These are phyloP conservation scores for Phytophthora capsici DNA, from an alignment of 352 stramenopile species.

Conservation along the genomic window DNA sequence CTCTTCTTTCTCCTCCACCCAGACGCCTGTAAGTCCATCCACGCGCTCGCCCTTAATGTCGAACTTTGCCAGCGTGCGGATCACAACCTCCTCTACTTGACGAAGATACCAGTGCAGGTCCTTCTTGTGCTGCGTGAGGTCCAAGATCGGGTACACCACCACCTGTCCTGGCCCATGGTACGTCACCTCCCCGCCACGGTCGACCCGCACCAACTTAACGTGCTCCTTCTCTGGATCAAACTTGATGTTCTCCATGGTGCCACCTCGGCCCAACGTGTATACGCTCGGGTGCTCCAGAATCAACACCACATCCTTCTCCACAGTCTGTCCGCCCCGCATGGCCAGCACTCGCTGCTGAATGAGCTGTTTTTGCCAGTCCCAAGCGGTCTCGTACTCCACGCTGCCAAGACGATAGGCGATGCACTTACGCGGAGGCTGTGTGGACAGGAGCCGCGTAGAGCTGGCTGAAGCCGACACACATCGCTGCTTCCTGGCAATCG, in stretches of 20 bases:
- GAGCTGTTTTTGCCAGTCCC: constrained; percentile 89
- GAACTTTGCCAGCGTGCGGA: constrained; percentile 89
- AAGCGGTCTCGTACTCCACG: constrained; percentile 87
- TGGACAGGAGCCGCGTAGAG: constrained; percentile 12
- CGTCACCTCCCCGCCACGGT: constrained; percentile 99
- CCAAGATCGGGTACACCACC: constrained; percentile 97
- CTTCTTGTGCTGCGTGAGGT: constrained; percentile 94
- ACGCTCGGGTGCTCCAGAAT: constrained; percentile 92
- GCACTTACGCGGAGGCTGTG: constrained; percentile 52
- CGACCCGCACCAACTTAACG: constrained; percentile 94
- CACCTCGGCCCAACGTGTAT: constrained; percentile 97
- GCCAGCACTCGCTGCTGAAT: constrained; percentile 78
- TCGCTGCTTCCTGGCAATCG: constrained; percentile 8
- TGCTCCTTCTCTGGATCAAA: constrained; percentile 71
- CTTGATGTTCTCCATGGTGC: constrained; percentile 90
- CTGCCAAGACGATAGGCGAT: constrained; percentile 69
- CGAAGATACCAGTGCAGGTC: constrained; percentile 98
- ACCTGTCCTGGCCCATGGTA: constrained; percentile 98
- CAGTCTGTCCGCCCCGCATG: constrained; percentile 42
- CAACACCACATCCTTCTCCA: constrained; percentile 64
- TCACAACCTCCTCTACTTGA: constrained; percentile 96
- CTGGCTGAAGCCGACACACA: not conserved
- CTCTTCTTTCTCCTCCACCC: constrained; percentile 82
- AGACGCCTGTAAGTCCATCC: constrained; percentile 95
- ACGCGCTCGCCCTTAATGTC: constrained; percentile 91